Percentiles rank a stretch among this genome's conserved stretches.
Conservation (phyloP, 768 basidiomycete species). For the Lactifluus pinguis region DNA sequence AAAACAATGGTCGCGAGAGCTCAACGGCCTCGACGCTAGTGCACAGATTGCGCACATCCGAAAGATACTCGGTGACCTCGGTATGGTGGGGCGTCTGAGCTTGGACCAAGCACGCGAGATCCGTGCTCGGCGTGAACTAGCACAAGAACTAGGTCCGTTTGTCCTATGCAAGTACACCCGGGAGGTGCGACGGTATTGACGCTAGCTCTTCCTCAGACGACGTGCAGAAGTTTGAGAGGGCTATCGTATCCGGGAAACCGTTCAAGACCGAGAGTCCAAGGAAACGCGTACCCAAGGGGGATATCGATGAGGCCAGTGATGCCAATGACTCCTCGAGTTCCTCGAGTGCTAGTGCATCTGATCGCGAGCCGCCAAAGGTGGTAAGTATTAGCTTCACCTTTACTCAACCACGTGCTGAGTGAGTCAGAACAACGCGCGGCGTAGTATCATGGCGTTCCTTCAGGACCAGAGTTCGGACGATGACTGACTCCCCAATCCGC, state of each 20-base stretch:
- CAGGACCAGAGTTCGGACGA: slow-evolving; percentile 57
- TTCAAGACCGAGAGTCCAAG: slow-evolving; percentile 16
- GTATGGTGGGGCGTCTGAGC: slow-evolving; percentile 72
- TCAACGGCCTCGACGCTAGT: slow-evolving; percentile 45
- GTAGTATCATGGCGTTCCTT: slow-evolving; percentile 65
- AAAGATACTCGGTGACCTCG: slow-evolving; percentile 57
- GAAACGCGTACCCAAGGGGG: slow-evolving; percentile 15
- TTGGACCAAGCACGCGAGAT: slow-evolving; percentile 76
- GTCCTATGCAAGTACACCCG: not conserved
- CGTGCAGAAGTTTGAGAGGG: slow-evolving; percentile 58
- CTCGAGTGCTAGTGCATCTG: slow-evolving; percentile 20
- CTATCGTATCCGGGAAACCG: slow-evolving; percentile 31
- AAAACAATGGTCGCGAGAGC: slow-evolving; percentile 69
- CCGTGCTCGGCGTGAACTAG: slow-evolving; percentile 63
- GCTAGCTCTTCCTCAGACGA: slow-evolving; percentile 43
- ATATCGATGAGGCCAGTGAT: slow-evolving; percentile 23
- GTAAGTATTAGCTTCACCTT: not conserved
- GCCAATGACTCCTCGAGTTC: slow-evolving; percentile 29
- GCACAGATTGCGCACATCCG: slow-evolving; percentile 61
- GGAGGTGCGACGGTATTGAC: not conserved
- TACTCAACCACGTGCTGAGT: not conserved
- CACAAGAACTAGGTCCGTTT: slow-evolving; percentile 65
- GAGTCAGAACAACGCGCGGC: slow-evolving; percentile 37
- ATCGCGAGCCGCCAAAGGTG: not conserved
- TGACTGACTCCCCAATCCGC: slow-evolving; percentile 29